These are phyloP conservation scores for Articulospora tetracladia DNA, from an alignment of 495 filamentous ascomycete genomes.

Conservation along the genomic window DNA sequence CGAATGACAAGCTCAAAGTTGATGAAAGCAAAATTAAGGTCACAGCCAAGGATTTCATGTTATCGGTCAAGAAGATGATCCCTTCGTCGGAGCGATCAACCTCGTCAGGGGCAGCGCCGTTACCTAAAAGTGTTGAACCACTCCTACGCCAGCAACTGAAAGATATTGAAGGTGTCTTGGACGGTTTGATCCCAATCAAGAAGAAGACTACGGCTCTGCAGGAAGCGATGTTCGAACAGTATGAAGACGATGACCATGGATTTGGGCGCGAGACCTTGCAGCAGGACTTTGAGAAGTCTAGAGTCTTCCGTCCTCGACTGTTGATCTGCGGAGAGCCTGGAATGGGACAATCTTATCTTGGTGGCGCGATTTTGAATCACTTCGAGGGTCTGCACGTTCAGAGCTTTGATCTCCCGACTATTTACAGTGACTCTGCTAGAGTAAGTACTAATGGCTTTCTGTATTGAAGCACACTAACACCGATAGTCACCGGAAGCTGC, in stretches of 20 bases:
- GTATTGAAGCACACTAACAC: constrained; percentile 14
- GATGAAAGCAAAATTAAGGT: constrained; percentile 80
- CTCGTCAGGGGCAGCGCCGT: constrained; percentile 71
- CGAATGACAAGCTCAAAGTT: constrained; percentile 84
- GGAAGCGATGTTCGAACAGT: constrained; percentile 91
- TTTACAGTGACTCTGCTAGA: constrained; percentile 58
- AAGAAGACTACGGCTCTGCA: constrained; percentile 86
- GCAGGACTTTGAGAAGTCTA: constrained; percentile 84
- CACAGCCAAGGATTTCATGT: constrained; percentile 90
- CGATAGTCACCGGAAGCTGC: constrained; percentile 72
- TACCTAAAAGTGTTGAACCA: constrained; percentile 77
- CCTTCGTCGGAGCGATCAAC: constrained; percentile 89
- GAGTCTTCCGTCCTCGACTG: constrained; percentile 84
- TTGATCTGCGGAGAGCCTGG: constrained; percentile 73
- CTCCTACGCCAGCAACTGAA: constrained; percentile 69
- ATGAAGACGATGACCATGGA: constrained; percentile 66
- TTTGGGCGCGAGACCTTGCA: constrained; percentile 83
- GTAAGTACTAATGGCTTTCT: constrained; percentile 24
- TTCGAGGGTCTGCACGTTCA: constrained; percentile 94
- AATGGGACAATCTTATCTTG: constrained; percentile 93
- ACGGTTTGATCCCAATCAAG: constrained; percentile 74
- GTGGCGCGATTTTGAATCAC: constrained; percentile 79
- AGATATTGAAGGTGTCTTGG: constrained; percentile 60
- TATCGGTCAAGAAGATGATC: constrained; percentile 91
- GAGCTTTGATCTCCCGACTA: constrained; percentile 86